Evolutionary conservation across 2,329 filamentous ascomycete species (phyloP).

Genomic region (Sporothrix variecibatus): DNA sequence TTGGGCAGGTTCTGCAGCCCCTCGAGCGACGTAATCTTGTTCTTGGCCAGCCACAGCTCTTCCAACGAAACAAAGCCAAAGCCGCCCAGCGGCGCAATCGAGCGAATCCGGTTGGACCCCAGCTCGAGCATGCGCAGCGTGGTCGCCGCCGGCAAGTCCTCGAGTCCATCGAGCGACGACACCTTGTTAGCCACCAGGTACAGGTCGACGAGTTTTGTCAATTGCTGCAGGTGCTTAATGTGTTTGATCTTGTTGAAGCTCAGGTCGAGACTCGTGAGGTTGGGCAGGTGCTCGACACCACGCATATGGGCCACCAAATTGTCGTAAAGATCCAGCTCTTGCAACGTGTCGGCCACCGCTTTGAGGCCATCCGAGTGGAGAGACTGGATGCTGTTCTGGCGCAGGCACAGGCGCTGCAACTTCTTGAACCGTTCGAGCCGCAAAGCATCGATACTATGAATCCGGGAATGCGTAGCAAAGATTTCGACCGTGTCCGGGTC

Average conservation of each 20-base stretch:
- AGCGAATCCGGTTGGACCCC: slow-evolving; percentile 86
- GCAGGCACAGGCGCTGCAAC: slow-evolving; percentile 77
- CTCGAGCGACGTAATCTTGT: slow-evolving; percentile 27
- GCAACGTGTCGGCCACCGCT: slow-evolving; percentile 64
- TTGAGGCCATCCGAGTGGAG: slow-evolving; percentile 60
- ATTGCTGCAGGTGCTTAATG: slow-evolving; percentile 82
- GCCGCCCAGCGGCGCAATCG: slow-evolving; percentile 67
- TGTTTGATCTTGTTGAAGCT: slow-evolving; percentile 99
- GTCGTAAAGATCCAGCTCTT: slow-evolving; percentile 93
- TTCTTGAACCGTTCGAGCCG: slow-evolving; percentile 81
- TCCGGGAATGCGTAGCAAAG: slow-evolving; percentile 83
- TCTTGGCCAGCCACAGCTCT: slow-evolving; percentile 62
- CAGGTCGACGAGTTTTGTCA: slow-evolving; percentile 77
- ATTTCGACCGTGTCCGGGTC: slow-evolving; percentile 71
- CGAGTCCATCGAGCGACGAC: slow-evolving; percentile 78
- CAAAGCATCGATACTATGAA: slow-evolving; percentile 75
- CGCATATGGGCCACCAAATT: slow-evolving; percentile 88
- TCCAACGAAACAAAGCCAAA: slow-evolving; percentile 91
- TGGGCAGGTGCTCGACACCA: slow-evolving; percentile 74
- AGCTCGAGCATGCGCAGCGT: slow-evolving; percentile 79
- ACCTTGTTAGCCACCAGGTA: slow-evolving; percentile 98
- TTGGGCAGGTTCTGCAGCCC: slow-evolving; percentile 65
- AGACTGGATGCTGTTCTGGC: slow-evolving; percentile 83
- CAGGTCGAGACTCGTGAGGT: slow-evolving; percentile 80
- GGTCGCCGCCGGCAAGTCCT: slow-evolving; percentile 58